Conservation (phyloP, 2,329 filamentous ascomycete species). For the Pyrenophora seminiperda region DNA sequence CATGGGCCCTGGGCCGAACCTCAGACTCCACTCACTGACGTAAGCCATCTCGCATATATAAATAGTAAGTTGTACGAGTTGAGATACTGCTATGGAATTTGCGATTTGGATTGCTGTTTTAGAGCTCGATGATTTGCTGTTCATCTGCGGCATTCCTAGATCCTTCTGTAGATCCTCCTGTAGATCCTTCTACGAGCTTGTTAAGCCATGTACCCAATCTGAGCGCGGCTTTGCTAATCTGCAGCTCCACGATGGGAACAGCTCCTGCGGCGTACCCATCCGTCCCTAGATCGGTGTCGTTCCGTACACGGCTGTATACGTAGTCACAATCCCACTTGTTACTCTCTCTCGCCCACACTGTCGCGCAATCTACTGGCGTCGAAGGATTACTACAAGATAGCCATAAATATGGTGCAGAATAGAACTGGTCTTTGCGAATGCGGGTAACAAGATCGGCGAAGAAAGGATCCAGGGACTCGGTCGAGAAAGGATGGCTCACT, state of each 20-base stretch:
- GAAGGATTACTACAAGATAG: constrained; percentile 43
- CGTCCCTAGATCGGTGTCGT: constrained; percentile 42
- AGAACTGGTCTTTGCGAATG: constrained; percentile 45
- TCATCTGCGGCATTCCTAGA: constrained; percentile 5
- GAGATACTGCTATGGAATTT: constrained; percentile 9
- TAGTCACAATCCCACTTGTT: constrained; percentile 50
- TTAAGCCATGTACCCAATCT: constrained; percentile 50
- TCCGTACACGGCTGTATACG: constrained; percentile 42
- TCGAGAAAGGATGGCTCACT: constrained; percentile 42
- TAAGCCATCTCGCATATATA: too few relatives aligned
- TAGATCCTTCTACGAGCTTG: constrained; percentile 31
- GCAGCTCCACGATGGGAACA: constrained; percentile 49
- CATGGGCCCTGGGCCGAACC: too few relatives aligned
- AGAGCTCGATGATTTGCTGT: constrained; percentile 28
- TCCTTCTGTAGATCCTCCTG: constrained; percentile 3
- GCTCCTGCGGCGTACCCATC: constrained; percentile 47
- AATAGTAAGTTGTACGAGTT: too few relatives aligned
- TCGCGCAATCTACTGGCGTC: constrained; percentile 42
- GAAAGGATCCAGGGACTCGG: constrained; percentile 44
- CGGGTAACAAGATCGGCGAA: constrained; percentile 44
- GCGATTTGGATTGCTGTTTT: not conserved
- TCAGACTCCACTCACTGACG: too few relatives aligned
- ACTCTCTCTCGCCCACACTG: constrained; percentile 47
- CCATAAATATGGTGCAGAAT: constrained; percentile 45
- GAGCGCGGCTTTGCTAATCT: constrained; percentile 50